Base-by-base conservation (phyloP, 768 basidiomycete genomes). In the Exidia glandulosa region DNA sequence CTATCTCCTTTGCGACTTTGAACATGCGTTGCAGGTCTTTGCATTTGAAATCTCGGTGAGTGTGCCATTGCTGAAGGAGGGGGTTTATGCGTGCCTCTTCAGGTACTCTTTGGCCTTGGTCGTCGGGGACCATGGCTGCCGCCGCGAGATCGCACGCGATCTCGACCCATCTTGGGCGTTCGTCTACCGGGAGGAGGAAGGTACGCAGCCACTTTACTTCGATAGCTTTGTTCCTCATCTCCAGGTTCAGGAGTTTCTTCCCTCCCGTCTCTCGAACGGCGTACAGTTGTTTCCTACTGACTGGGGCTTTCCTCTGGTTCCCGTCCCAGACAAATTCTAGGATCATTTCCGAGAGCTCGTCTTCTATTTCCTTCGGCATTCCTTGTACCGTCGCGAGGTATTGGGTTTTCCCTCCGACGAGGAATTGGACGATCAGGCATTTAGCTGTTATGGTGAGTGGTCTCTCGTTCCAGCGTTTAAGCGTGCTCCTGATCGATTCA, bases 371-470 rank as follows among this genome's bases (percentile, higher is more conserved):
- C 19, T 63, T 56, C 0, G 75, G 75, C 75, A 77, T 76, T 0
- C 72, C 73, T 60, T 77, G 74, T 0, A 73, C 73, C 52, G 63
- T 52, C 0, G 71, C 67, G 0, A 71, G 60, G 65, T 74, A 77
- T 57, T 76, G 74, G 0, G 75, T 74, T 41, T 65, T 66, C 0
- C 72, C 71, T 0, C 70, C 74, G 0, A 73, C 59, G 3, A 63
- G 63, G 65, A 73, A 70, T 29, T 68, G 65, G 1, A 66, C 41
- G 7, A 73, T 66, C 0, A 69, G 62, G 0, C 60, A 31, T 56
- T 64, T 41, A 0, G 73, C 74, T 47, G 71, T 65, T 27, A 70
- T 57, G 0, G 72, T 71, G 0, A 73, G 75, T 47, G 70, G 61
- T 2, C 63, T 66, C 45, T 55, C 61, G 2, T 57, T 62, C 74